These are phyloP conservation scores for Nemania sp. DNA, from an alignment of 2,329 filamentous ascomycete genomes.

Conservation along the genomic window DNA sequence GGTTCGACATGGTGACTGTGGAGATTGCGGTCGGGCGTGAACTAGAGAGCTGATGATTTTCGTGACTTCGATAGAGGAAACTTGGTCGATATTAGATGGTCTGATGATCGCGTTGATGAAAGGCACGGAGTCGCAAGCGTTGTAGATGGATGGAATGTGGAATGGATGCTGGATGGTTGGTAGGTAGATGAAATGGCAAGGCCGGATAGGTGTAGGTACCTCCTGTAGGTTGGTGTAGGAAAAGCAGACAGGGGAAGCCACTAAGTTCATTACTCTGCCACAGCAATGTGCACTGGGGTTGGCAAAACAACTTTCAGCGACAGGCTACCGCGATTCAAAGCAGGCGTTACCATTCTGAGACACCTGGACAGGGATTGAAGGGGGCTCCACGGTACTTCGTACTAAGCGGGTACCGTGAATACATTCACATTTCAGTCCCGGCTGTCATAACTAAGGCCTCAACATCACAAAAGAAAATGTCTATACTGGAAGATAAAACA, in stretches of 20 bases:
- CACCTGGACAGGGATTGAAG: conserved; percentile 7
- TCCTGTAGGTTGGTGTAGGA: conserved; percentile 7
- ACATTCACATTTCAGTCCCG: no score
- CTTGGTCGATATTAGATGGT: conserved; percentile 1
- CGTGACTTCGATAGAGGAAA: neutral
- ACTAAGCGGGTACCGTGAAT: no score
- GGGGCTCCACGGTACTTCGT: conserved; percentile 14
- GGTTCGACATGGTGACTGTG: conserved; percentile 52
- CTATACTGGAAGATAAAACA: no score
- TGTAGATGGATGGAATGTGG: conserved; percentile 18
- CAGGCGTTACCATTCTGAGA: conserved; percentile 28
- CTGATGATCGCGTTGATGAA: conserved; percentile 12
- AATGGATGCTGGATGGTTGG: conserved; percentile 8
- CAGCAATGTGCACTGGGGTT: no score
- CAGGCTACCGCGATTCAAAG: conserved; percentile 17
- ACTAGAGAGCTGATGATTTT: neutral
- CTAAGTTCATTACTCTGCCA: no score
- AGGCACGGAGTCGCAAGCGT: conserved; percentile 1
- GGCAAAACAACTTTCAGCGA: conserved; percentile 17
- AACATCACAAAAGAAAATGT: no score
- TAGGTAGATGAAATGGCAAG: conserved; percentile 10
- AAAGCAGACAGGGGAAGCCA: conserved; percentile 2
- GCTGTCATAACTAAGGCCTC: no score
- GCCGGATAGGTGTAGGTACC: no score
- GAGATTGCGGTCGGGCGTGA: conserved; percentile 9